Conservation (phyloP, 768 basidiomycete genomes). For the Sistotremastrum niveocremeum region DNA sequence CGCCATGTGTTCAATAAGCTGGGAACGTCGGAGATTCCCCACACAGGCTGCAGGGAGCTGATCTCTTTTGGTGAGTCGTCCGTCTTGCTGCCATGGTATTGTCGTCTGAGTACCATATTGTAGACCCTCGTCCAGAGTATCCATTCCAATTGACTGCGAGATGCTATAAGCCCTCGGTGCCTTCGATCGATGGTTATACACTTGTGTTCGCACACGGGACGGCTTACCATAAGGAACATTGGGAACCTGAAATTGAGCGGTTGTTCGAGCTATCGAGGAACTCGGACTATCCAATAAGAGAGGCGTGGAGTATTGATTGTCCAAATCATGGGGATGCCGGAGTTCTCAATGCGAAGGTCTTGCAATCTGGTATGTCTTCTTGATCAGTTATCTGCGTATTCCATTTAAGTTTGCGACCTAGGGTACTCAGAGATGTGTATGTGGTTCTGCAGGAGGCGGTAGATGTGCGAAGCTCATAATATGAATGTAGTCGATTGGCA, state of each 20-base stretch:
- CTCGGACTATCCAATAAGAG: slow-evolving; percentile 25
- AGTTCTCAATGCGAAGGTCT: slow-evolving; percentile 31
- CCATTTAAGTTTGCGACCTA: no score
- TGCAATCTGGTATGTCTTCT: slow-evolving; percentile 32
- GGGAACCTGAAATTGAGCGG: slow-evolving; percentile 44
- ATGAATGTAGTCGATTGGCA: slow-evolving; percentile 41
- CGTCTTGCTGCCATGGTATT: no score
- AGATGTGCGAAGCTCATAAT: no score
- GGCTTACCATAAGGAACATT: slow-evolving; percentile 64
- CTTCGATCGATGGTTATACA: slow-evolving; percentile 25
- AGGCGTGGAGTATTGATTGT: slow-evolving; percentile 59
- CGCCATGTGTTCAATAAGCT: no score
- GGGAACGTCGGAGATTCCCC: no score
- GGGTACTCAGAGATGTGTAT: no score
- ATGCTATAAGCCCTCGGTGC: slow-evolving; percentile 26
- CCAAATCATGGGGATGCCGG: slow-evolving; percentile 61
- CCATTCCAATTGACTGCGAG: slow-evolving; percentile 36
- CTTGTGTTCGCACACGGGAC: slow-evolving; percentile 52
- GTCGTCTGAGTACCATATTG: slow-evolving; percentile 13
- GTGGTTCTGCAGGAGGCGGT: no score
- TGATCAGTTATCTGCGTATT: not conserved
- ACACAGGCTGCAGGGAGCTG: no score
- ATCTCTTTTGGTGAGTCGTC: no score
- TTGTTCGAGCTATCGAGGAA: slow-evolving; percentile 22
- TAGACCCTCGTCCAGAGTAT: slow-evolving; percentile 40